phyloP scores from a whole-genome alignment of 129 eudicot genomes.

The Saussurea involucrata region DNA sequence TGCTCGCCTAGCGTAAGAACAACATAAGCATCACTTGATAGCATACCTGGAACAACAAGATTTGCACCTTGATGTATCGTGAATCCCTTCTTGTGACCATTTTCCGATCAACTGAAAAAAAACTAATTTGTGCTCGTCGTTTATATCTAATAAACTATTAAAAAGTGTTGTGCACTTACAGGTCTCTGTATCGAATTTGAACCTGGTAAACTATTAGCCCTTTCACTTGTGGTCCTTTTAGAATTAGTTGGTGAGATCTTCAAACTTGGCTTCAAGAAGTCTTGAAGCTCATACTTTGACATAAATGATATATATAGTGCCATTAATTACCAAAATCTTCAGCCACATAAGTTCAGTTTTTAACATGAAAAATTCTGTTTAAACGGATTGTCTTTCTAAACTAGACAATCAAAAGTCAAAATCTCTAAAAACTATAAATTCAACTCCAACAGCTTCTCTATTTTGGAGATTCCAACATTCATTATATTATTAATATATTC shows the following conservation, averaged over 20 bases:
- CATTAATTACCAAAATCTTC: constrained; percentile 2
- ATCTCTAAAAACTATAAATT: too few species aligned
- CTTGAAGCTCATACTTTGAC: constrained; percentile 86
- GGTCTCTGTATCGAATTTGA: constrained; percentile 33
- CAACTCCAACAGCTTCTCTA: too few species aligned
- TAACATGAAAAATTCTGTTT: too few species aligned
- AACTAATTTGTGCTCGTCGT: neutral
- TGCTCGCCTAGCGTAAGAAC: constrained; percentile 66
- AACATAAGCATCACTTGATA: constrained; percentile 88
- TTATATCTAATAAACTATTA: neutral
- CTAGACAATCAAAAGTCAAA: too few species aligned
- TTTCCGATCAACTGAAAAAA: constrained; percentile 14
- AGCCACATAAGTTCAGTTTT: neutral
- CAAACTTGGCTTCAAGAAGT: constrained; percentile 73
- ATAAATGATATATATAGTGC: constrained; percentile 27
- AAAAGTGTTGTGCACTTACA: constrained; percentile 27
- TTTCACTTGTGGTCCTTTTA: constrained; percentile 8
- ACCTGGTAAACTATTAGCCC: constrained; percentile 35
- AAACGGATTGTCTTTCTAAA: too few species aligned
- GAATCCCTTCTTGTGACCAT: constrained; percentile 52
- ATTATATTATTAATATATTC: neutral
- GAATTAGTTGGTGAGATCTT: constrained; percentile 53
- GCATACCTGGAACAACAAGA: constrained; percentile 82
- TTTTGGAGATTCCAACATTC: too few species aligned
- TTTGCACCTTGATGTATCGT: constrained; percentile 77